Conservation (phyloP, 345 rosid genomes). For the Murraya koenigii region DNA sequence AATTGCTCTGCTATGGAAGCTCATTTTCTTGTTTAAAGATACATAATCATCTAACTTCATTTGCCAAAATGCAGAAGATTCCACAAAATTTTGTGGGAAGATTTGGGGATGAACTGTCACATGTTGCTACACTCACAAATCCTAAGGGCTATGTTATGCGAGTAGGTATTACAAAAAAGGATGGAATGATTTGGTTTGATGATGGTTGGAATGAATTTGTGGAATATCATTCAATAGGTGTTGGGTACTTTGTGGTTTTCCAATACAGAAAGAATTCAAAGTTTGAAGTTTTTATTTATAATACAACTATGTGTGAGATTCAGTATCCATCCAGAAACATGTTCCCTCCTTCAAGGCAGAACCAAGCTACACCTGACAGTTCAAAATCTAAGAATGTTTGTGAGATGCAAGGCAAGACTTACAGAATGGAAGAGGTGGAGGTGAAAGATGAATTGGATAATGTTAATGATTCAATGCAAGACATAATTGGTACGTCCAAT, state of each 20-base stretch:
- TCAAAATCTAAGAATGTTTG: neutral
- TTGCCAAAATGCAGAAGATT: conserved; percentile 26
- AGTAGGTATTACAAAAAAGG: conserved; percentile 29
- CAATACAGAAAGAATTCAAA: conserved; percentile 30
- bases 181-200: conserved; percentile 37
- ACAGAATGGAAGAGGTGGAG: conserved; percentile 14
- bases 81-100: conserved; percentile 37
- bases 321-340: conserved; percentile 20
- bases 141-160: conserved; percentile 38
- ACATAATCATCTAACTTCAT: neutral
- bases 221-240: conserved; percentile 29
- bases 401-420: conserved; percentile 11
- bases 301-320: conserved; percentile 38
- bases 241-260: conserved; percentile 38
- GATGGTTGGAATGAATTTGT: conserved; percentile 42
- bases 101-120: conserved; percentile 35
- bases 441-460: neutral
- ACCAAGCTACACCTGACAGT: neutral
- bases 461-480: conserved; percentile 4
- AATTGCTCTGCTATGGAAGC: neutral
- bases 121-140: conserved; percentile 23
- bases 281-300: conserved; percentile 34
- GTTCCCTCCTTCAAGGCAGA: conserved; percentile 12
- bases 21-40: neutral
- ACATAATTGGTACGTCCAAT: neutral